A percentile compares a stretch with the other conserved stretches of the same genome.
Conservation (phyloP, 345 rosid genomes). For the Nasturtium officinale region DNA sequence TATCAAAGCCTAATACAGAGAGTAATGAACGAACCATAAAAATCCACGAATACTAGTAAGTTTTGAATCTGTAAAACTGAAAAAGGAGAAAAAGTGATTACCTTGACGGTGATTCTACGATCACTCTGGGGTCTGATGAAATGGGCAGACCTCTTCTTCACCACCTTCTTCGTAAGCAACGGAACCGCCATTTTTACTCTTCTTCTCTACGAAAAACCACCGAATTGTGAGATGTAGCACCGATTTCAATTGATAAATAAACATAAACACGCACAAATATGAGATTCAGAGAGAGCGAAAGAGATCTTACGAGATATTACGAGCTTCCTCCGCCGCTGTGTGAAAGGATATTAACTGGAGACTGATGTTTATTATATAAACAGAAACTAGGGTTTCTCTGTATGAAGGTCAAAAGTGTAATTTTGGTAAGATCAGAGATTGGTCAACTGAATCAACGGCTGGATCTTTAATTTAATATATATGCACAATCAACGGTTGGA, state of each 20-base stretch:
- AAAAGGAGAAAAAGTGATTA: slow-evolving; percentile 20
- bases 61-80: background rate
- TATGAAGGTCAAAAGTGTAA: background rate
- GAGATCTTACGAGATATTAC: background rate
- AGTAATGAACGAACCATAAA: background rate
- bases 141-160: slow-evolving; percentile 78
- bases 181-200: slow-evolving; percentile 69
- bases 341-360: background rate
- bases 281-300: background rate
- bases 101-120: slow-evolving; percentile 78
- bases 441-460: slow-evolving; percentile 8
- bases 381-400: slow-evolving; percentile 6
- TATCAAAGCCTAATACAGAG: background rate
- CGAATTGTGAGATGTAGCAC: background rate
- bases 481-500: background rate
- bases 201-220: background rate
- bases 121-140: slow-evolving; percentile 89
- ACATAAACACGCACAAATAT: background rate
- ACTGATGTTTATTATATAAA: background rate
- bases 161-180: slow-evolving; percentile 67
- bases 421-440: background rate
- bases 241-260: background rate
- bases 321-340: slow-evolving; percentile 6
- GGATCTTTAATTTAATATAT: background rate
- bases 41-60: background rate